Base-by-base conservation (phyloP, 1,284 basidiomycete species). In the Afroboletus lepidellus region DNA sequence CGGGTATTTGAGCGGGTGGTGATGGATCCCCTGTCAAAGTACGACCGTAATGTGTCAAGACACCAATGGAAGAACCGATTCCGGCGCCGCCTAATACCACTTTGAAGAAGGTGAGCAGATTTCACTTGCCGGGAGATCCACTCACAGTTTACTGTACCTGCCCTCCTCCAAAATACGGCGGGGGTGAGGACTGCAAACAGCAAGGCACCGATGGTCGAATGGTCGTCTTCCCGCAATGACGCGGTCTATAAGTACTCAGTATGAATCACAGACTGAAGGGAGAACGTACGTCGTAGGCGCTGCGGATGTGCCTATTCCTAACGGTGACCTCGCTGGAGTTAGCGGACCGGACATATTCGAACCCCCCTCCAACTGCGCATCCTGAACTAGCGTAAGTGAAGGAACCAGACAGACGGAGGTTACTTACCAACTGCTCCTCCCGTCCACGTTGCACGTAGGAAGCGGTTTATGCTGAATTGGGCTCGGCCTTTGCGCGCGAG, bases 61-160 rank as follows among this genome's bases (percentile, higher is more conserved):
- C 65, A 16, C 86, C 87, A 11, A 78, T 65, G 8, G 75, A 77
- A 52, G 80, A 79, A n/a, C 86, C 86, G 5, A 88, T 59, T 11
- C 83, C 81, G 38, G 83, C 81, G 15, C 87, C 87, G 36, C 86
- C 86, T 7, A 87, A 69, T 21, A 87, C 75, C 53, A 87, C 87
- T 88, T 18, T 52, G 0, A 50, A 32, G 37, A 43, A 25, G 36
- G 21, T 60, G 23, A 59, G 32, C 1, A 8, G 6, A 3, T 21
- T 29, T 21, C 20, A 13, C 9, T 30, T 21, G 1, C 32, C 16
- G 23, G 13, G 8, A 44, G 44, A 20, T 24, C 24, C 30, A 71
- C 82, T 57, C 59, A 87, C 85, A 60, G 59, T 87, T 78, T 16
- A 81, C 67, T 8, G 73, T 65, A 34, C 69, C 73, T 30, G 83